A percentile compares a stretch with the other conserved stretches of the same genome.
Conservation (phyloP, 768 basidiomycete species). For the Suillus variegatus region DNA sequence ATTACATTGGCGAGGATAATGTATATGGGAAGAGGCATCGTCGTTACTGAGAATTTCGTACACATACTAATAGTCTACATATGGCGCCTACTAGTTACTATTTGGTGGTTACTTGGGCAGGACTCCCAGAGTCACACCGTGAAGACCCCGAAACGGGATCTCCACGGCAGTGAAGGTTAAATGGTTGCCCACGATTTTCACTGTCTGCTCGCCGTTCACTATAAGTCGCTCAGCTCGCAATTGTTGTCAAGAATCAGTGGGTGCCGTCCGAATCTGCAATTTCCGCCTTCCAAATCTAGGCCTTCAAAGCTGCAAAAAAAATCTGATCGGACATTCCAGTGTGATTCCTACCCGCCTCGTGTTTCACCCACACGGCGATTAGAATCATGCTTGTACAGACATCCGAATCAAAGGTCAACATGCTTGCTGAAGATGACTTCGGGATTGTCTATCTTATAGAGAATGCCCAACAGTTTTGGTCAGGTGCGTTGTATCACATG, state of each 20-base stretch:
- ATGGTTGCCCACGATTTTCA: not conserved
- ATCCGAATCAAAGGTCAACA: conserved; percentile 18
- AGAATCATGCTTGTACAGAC: conserved; percentile 19
- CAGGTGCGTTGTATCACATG: conserved; percentile 52
- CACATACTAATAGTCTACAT: too few species aligned
- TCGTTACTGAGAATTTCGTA: too few species aligned
- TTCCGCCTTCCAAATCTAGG: not conserved
- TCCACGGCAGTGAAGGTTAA: not conserved
- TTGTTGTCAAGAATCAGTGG: not conserved
- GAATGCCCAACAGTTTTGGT: conserved; percentile 88
- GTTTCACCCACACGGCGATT: not conserved
- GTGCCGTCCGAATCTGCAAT: not conserved
- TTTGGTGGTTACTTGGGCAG: too few species aligned
- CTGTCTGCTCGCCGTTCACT: not conserved
- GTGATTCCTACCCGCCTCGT: conserved; percentile 9
- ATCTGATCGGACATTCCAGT: conserved; percentile 3
- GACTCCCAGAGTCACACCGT: not conserved
- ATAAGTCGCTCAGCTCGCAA: not conserved
- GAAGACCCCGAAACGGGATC: conserved; percentile 3
- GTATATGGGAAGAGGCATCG: too few species aligned
- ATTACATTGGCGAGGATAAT: too few species aligned
- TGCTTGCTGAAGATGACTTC: conserved; percentile 57
- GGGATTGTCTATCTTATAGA: conserved; percentile 83
- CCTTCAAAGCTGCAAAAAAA: not conserved
- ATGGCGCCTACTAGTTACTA: too few species aligned